Conservation (phyloP, 352 stramenopile genomes). For the Globisporangium ultimum region DNA sequence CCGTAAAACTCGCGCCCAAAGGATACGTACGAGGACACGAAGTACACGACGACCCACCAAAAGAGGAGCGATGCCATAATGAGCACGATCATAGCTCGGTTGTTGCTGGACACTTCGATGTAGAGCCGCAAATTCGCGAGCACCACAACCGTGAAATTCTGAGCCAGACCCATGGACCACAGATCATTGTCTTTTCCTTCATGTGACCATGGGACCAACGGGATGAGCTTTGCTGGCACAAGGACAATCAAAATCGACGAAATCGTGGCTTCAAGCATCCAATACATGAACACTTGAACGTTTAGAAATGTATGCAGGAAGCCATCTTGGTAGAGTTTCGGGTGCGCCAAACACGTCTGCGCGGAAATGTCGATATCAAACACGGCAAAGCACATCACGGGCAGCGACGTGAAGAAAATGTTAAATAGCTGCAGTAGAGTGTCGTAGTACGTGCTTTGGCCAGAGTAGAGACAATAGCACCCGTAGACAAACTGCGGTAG, state of each 20-base stretch:
- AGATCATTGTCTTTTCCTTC: constrained; percentile 61
- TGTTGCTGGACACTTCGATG: constrained; percentile 39
- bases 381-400: constrained; percentile 61
- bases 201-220: constrained; percentile 38
- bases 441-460: constrained; percentile 78
- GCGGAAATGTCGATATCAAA: constrained; percentile 56
- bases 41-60: constrained; percentile 47
- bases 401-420: constrained; percentile 74
- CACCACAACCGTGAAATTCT: constrained; percentile 63
- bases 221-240: constrained; percentile 36
- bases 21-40: constrained; percentile 42
- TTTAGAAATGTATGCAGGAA: constrained; percentile 51
- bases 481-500: constrained; percentile 79
- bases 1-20: constrained; percentile 67
- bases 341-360: constrained; percentile 35
- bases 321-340: constrained; percentile 53
- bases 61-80: constrained; percentile 30
- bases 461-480: constrained; percentile 68
- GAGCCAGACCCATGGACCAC: constrained; percentile 58
- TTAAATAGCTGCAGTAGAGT: constrained; percentile 77
- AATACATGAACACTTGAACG: constrained; percentile 37
- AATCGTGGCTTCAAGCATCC: constrained; percentile 57
- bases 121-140: constrained; percentile 48
- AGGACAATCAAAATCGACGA: constrained; percentile 48
- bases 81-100: constrained; percentile 27